Conservation (phyloP, 257 asterid genomes). For the Solanum etuberosum region DNA sequence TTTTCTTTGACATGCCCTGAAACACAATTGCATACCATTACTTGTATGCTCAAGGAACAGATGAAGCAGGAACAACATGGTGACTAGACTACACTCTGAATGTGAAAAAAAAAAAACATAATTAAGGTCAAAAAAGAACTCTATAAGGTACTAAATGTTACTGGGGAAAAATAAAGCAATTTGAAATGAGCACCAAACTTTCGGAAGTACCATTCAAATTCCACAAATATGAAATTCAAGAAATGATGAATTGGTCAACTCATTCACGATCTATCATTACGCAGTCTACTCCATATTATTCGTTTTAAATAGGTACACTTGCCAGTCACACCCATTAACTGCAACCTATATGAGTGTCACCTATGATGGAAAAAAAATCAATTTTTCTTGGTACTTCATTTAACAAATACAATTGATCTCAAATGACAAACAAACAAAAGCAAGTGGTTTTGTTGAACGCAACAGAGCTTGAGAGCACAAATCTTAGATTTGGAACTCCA, state of each 20-base stretch:
- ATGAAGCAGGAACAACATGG: background rate
- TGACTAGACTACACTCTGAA: background rate
- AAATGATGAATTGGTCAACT: background rate
- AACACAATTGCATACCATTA: background rate
- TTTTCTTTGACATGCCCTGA: constrained; percentile 52
- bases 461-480: background rate
- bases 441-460: background rate
- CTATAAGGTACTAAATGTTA: background rate
- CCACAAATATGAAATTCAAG: background rate
- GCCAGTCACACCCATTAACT: background rate
- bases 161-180: background rate
- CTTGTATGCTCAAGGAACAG: background rate
- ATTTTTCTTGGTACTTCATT: background rate
- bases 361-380: background rate
- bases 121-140: background rate
- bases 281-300: background rate
- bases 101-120: background rate
- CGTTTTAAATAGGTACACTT: background rate
- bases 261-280: background rate
- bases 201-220: background rate
- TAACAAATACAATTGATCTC: background rate
- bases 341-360: background rate
- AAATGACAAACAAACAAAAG: background rate
- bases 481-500: background rate
- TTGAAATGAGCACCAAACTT: background rate